Conservation (phyloP, 148 eudicot genomes). For the Chenopodium berlandieri region DNA sequence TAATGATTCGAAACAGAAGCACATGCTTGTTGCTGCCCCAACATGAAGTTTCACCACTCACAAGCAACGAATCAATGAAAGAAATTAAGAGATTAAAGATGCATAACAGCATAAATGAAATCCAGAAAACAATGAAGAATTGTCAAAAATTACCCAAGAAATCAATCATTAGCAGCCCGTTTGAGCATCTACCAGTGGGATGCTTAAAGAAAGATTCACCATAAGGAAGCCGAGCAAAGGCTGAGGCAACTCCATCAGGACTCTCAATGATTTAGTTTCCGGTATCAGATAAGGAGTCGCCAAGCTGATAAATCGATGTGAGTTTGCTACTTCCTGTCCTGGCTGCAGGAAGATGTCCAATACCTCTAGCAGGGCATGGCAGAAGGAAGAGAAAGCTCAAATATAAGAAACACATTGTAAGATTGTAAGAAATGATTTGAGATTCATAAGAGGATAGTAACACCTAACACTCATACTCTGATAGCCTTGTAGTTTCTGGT, state of each 20-base stretch:
- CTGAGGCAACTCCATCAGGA: conserved; percentile 9
- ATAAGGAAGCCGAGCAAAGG: conserved; percentile 26
- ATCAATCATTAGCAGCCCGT: conserved; percentile 32
- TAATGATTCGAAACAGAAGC: not conserved
- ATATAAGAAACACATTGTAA: not conserved
- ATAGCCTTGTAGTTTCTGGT: not conserved
- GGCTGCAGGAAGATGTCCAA: not conserved
- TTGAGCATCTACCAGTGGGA: conserved; percentile 33
- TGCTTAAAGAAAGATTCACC: conserved; percentile 22
- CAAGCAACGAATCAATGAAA: too few species aligned
- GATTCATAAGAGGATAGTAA: not conserved
- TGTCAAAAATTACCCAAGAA: conserved; percentile 22
- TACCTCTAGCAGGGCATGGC: not conserved
- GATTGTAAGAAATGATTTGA: not conserved
- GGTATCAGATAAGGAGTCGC: conserved; percentile 32
- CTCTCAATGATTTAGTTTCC: conserved; percentile 28
- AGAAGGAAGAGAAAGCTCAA: conserved; percentile 6
- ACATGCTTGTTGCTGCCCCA: not conserved
- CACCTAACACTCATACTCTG: not conserved
- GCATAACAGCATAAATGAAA: not conserved
- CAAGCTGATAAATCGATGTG: conserved; percentile 24
- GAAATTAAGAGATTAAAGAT: not conserved
- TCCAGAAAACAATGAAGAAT: not conserved
- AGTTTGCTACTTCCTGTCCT: not conserved
- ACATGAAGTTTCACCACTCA: not conserved